Base-by-base conservation (phyloP, 2,329 filamentous ascomycete species). In the Alternaria infectoria region DNA sequence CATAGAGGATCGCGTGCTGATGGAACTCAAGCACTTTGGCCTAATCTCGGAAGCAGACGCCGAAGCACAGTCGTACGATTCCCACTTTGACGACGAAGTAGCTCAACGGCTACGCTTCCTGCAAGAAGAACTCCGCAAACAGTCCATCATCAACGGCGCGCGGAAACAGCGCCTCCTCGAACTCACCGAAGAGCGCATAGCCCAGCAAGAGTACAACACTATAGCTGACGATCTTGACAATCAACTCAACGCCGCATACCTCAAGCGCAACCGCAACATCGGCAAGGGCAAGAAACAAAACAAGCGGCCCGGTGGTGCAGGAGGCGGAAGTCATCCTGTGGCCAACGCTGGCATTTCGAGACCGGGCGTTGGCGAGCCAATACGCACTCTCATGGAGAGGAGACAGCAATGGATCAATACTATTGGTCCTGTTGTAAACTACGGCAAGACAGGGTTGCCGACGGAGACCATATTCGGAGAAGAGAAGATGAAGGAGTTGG, bases 221-320 rank as follows among this genome's bases (percentile, higher is more conserved):
- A 99, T 99, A 72, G 90, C 96, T 54, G 96, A 99, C 77, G 96
- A 99, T 78, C 89, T 99, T 21, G 96, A 99, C 83, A 89, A 90
- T 45, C 96, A 98, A 78, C 93, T 98, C 45, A 94, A 98, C 76
- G 91, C 93, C 55, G 95, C 96, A 4, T 99, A 98, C 76, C 89
- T 97, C 47, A 99, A 99, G 83, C 91, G 96, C 23, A 98, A 95
- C 26, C 90, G 96, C 50, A 97, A 93, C 1, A 91, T 98, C 82
- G 93, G 94, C 78, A 96, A 98, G 83, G 93, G 89, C 80, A 96
- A 96, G 80, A 97, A 97, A 82, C 90, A 93, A 61, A 85, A 85
- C 28, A 95, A 96, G 77, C 85, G 90, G 5, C 90, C 89, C 2
- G 91, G 92, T 47, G 92, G 91, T 57, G 90, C 91, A 2, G 90